Evolutionary conservation across 116 monocot species (phyloP).

Genomic region (Thalassia testudinum): DNA sequence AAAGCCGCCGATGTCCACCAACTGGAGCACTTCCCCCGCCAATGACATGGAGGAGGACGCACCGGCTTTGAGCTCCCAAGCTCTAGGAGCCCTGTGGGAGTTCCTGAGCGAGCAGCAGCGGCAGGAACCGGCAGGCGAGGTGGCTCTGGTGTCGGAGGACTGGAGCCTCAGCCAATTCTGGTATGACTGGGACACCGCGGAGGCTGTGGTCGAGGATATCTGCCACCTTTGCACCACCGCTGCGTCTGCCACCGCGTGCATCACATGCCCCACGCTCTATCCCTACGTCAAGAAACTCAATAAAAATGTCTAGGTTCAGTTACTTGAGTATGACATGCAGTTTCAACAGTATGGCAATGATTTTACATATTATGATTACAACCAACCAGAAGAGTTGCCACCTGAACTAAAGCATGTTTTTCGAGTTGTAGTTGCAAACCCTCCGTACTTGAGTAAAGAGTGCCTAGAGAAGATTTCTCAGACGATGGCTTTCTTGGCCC

Average conservation of each 20-base stretch:
- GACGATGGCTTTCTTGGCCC: too few relatives aligned
- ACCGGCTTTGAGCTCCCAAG: conserved; percentile 40
- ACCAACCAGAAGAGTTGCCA: conserved; percentile 62
- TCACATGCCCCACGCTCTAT: conserved; percentile 87
- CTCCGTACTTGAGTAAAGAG: conserved; percentile 94
- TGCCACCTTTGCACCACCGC: conserved; percentile 9
- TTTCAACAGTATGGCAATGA: conserved; percentile 71
- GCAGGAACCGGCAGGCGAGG: conserved; percentile 8
- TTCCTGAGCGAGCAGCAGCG: conserved; percentile 49
- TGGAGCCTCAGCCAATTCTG: conserved; percentile 92
- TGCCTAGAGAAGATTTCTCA: too few relatives aligned
- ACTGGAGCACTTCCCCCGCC: too few relatives aligned
- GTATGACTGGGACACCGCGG: conserved; percentile 71
- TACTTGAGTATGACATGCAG: conserved; percentile 82
- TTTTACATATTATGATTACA: conserved; percentile 88
- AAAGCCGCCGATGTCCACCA: too few relatives aligned
- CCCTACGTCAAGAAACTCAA: conserved; percentile 71
- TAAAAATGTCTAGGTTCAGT: conserved; percentile 30
- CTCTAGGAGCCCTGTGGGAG: conserved; percentile 64
- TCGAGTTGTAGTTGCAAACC: conserved; percentile 68
- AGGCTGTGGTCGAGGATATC: conserved; percentile 49
- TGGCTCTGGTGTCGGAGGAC: conserved; percentile 67
- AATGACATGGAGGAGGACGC: conserved; percentile 44
- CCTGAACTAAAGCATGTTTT: conserved; percentile 39
- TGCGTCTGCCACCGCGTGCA: conserved; percentile 39